Evolutionary conservation across 2,329 filamentous ascomycete genomes (phyloP), one percentile per base, ranked within the genome.

Genomic region (Bipolaris sorokiniana): DNA sequence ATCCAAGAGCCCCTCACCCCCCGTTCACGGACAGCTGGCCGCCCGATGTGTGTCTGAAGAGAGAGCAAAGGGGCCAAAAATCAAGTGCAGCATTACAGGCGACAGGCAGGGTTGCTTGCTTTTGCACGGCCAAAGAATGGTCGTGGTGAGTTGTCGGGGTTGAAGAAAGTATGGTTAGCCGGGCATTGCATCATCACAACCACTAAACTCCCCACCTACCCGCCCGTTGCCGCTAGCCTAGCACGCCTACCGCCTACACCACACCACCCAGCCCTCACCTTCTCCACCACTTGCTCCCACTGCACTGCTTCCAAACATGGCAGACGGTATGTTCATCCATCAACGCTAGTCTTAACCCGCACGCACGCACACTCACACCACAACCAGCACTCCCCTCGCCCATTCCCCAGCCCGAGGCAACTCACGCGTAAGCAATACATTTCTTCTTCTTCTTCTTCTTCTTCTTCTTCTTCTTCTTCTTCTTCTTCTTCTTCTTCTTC

Each of bases 371-470:
- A 22, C 49, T 50, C 36, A 58, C 48, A 33, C 28, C 49, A n/a
- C 3, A 22, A 48, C 68, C 49, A 52, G 48, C 86, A 84, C 6
- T 86, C 33, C 87, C 87, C 68, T 83, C 84, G 48, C 88, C 86
- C 84, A 85, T 89, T 60, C 82, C 78, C 15, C 76, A 89, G 60
- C 81, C 78, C 9, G 73, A 74, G 48, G 78, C 77, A 48, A 68
- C 79, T 23, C 67, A 78, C 67, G 79, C 74, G 79, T 81, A 79
- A 68, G 78, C 67, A 62, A 40, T 48, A 18, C 46, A 26, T 33
- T 45, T 45, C 10, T 38, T 26, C 41, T n/a, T 22, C 36, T 6
- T 26, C 23, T 26, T 7, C 23, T 5, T 22, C 22, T n/a, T n/a
- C n/a, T n/a, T n/a, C n/a, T n/a, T n/a, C n/a, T n/a, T n/a, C n/a